These are phyloP conservation scores for Gossypium rotundifolium DNA, from an alignment of 345 rosid genomes.

Conservation along the genomic window DNA sequence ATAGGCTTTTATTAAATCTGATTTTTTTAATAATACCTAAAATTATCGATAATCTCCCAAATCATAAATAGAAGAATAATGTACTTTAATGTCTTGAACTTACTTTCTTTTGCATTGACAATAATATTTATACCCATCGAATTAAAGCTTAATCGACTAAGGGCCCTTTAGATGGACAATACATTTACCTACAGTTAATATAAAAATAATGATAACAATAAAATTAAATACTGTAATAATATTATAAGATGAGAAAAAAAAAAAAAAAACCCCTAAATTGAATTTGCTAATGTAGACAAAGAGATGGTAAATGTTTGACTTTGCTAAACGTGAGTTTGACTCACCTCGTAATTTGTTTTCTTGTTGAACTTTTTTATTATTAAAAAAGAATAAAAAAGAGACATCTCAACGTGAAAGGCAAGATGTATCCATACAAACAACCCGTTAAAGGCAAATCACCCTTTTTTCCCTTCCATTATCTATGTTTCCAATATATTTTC, in stretches of 20 bases:
- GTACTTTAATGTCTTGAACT: too few relatives aligned
- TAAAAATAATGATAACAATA: rapidly evolving
- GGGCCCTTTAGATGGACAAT: rapidly evolving
- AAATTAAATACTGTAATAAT: too few relatives aligned
- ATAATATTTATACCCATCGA: too few relatives aligned
- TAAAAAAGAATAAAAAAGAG: neutral
- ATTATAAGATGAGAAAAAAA: too few relatives aligned
- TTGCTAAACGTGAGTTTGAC: neutral
- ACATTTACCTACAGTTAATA: rapidly evolving
- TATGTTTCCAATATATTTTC: neutral
- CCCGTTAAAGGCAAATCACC: neutral
- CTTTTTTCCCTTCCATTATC: neutral
- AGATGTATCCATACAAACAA: neutral
- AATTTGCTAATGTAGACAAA: neutral
- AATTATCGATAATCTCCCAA: too few relatives aligned
- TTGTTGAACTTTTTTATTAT: too few relatives aligned
- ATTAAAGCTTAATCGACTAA: rapidly evolving
- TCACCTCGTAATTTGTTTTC: neutral
- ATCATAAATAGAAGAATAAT: too few relatives aligned
- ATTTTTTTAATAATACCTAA: too few relatives aligned
- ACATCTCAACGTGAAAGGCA: neutral
- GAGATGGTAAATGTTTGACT: neutral
- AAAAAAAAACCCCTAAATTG: too few relatives aligned
- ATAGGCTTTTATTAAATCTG: rapidly evolving
- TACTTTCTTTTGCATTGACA: too few relatives aligned